Evolutionary conservation across 805 yeast species (phyloP).

Genomic region (Candida ortonii): DNA sequence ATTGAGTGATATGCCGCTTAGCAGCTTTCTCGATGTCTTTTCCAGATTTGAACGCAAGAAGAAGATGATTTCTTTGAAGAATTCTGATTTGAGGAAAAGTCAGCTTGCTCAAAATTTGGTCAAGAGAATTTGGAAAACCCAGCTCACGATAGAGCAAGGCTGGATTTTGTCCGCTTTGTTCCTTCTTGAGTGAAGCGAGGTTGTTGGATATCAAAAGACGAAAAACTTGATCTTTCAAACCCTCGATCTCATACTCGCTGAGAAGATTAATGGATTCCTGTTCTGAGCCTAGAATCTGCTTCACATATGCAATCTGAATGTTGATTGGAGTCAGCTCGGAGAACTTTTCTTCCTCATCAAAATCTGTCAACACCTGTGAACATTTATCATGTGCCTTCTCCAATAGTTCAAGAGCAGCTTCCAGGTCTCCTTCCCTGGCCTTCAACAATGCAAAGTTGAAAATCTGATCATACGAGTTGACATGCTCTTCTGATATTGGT

Average conservation of each 20-base stretch:
- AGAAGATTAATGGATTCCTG: constrained; percentile 38
- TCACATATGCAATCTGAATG: constrained; percentile 57
- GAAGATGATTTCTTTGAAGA: constrained; percentile 43
- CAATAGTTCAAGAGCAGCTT: constrained; percentile 41
- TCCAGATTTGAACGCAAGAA: constrained; percentile 40
- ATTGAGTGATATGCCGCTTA: constrained; percentile 15
- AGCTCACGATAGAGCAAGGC: constrained; percentile 32
- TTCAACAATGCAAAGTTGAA: constrained; percentile 59
- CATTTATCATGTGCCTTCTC: constrained; percentile 45
- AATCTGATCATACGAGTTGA: constrained; percentile 49
- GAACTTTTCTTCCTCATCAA: constrained; percentile 44
- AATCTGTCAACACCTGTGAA: constrained; percentile 35
- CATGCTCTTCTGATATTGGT: constrained; percentile 12
- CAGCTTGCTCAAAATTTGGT: constrained; percentile 30
- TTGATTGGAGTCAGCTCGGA: constrained; percentile 59
- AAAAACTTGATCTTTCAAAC: constrained; percentile 38
- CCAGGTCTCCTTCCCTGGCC: constrained; percentile 40
- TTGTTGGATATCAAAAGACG: constrained; percentile 46
- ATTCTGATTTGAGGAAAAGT: constrained; percentile 39
- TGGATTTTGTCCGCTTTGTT: constrained; percentile 13
- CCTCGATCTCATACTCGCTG: constrained; percentile 30
- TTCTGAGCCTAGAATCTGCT: constrained; percentile 36
- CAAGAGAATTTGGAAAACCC: constrained; percentile 30
- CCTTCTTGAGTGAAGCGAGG: constrained; percentile 30
- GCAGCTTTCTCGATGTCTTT: constrained; percentile 27